Conservation (phyloP, 148 eudicot species). For the Vaccinium corymbosum region DNA sequence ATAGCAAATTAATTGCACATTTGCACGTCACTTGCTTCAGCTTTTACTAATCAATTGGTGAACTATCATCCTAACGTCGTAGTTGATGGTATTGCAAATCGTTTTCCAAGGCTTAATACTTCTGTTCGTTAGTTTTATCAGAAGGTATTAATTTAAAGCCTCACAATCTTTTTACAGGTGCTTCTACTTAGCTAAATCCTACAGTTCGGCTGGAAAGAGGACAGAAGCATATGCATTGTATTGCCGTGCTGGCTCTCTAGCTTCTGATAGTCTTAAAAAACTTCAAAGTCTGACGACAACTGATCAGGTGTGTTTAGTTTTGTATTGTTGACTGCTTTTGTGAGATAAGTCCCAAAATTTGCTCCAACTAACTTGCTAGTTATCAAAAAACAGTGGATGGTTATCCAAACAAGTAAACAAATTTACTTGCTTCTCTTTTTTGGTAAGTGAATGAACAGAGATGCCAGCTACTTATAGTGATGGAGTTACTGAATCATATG, state of each 20-base stretch:
- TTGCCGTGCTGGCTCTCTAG: constrained; percentile 71
- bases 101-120: neutral
- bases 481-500: neutral
- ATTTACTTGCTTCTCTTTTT: neutral
- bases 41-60: neutral
- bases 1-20: neutral
- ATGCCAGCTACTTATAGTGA: constrained; percentile 6
- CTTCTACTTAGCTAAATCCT: constrained; percentile 90
- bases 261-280: constrained; percentile 51
- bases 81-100: constrained; percentile 6
- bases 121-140: neutral
- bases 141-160: neutral
- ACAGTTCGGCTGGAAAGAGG: constrained; percentile 88
- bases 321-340: neutral
- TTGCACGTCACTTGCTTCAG: neutral
- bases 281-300: constrained; percentile 34
- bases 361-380: neutral
- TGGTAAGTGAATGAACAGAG: neutral
- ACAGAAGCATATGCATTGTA: constrained; percentile 81
- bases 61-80: neutral
- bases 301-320: constrained; percentile 54
- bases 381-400: no score
- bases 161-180: constrained; percentile 55
- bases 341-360: neutral
- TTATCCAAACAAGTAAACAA: no score